Percentiles rank a stretch among this genome's conserved stretches.
Conservation (phyloP, 2,329 filamentous ascomycete genomes). For the Diaporthe citriasiana region DNA sequence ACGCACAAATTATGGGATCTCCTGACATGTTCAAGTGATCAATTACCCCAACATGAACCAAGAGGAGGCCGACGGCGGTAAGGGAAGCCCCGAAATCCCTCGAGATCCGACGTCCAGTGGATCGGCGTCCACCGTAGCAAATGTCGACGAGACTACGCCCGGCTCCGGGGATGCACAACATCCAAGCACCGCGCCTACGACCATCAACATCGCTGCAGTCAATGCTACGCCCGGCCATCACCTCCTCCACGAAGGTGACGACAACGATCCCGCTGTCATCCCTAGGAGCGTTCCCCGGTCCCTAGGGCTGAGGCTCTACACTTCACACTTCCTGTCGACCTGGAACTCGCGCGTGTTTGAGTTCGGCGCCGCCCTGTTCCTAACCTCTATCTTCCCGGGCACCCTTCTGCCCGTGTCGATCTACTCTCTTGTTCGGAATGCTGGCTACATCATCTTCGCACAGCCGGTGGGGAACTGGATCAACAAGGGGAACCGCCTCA, state of each 20-base stretch:
- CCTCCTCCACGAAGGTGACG: slow-evolving; percentile 1
- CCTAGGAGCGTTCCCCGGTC: slow-evolving; percentile 28
- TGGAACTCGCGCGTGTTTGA: slow-evolving; percentile 77
- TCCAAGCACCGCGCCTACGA: neutral
- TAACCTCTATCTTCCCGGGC: slow-evolving; percentile 67
- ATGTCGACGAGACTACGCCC: neutral
- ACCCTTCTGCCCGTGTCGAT: slow-evolving; percentile 76
- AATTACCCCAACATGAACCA: neutral
- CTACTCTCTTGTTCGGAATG: slow-evolving; percentile 75
- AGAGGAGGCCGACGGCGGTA: neutral
- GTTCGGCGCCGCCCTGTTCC: slow-evolving; percentile 72
- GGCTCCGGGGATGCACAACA: neutral
- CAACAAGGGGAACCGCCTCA: slow-evolving; percentile 67
- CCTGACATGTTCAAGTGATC: neutral
- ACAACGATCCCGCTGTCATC: neutral
- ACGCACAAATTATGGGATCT: neutral
- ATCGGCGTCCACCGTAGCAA: neutral
- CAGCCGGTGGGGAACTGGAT: slow-evolving; percentile 71
- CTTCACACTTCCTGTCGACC: slow-evolving; percentile 73
- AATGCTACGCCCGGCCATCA: slow-evolving; percentile 21
- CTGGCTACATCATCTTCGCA: slow-evolving; percentile 70
- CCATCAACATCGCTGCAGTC: neutral
- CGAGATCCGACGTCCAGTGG: neutral
- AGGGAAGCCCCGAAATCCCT: neutral
- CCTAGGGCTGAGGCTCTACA: slow-evolving; percentile 60